A percentile compares a stretch with the other conserved stretches of the same genome.
These are phyloP conservation scores for Exophiala aquamarina DNA, from an alignment of 2,329 filamentous ascomycete genomes.

Conservation along the genomic window DNA sequence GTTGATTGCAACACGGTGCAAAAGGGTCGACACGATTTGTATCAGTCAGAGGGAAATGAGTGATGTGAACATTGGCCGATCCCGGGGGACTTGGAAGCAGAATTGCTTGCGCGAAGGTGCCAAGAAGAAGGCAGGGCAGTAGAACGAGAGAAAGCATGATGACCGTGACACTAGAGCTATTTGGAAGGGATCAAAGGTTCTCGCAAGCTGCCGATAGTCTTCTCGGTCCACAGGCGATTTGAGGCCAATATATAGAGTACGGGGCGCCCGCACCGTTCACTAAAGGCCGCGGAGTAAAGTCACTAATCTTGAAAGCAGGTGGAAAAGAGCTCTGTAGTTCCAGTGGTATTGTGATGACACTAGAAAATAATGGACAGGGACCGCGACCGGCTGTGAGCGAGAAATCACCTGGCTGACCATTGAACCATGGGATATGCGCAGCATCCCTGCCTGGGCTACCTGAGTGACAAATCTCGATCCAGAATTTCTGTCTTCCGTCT, in stretches of 20 bases:
- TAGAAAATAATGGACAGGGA: background rate
- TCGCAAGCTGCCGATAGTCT: background rate
- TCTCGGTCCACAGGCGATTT: background rate
- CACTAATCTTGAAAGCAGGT: no score
- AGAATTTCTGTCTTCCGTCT: background rate
- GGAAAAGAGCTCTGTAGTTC: no score
- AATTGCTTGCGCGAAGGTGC: background rate
- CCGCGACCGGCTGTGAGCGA: background rate
- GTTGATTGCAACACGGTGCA: conserved; percentile 12
- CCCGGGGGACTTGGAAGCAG: conserved; percentile 4
- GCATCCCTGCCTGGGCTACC: background rate
- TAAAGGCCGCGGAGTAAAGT: background rate
- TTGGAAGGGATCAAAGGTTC: background rate
- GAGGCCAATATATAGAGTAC: background rate
- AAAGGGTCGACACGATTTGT: conserved; percentile 11
- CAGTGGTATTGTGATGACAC: background rate
- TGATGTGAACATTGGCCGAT: conserved; percentile 11
- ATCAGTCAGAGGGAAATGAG: conserved; percentile 10
- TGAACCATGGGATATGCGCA: background rate
- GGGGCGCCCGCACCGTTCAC: background rate
- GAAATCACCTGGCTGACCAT: background rate
- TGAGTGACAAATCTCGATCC: background rate
- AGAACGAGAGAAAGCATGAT: background rate
- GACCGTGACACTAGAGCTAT: background rate
- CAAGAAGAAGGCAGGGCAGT: background rate